Base-by-base conservation (phyloP, 2,329 filamentous ascomycete genomes). In the Phaeosphaeria sp. region DNA sequence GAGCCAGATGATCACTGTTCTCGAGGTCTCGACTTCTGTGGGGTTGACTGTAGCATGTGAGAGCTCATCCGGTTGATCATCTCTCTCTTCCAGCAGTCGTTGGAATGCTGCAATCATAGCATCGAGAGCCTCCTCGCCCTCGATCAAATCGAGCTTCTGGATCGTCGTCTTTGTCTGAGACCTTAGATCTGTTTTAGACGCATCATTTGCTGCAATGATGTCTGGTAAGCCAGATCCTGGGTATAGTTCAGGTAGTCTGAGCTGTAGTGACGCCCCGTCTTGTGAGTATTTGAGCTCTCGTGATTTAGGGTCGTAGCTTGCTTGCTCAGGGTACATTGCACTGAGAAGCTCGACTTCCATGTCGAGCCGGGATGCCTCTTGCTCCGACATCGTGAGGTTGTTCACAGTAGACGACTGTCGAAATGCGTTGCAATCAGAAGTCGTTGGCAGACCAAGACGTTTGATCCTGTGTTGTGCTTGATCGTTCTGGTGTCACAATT, bases 1-100 rank as follows among this genome's bases (percentile, higher is more conserved):
- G 0, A 82, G 74, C 77, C 78, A 82, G 49, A 82, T 73, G 18
- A 82, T 73, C 24, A 80, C 72, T 2, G 79, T 81, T 51, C 72
- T 76, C n/a, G 42, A 55, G 3, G 51, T 24, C 7, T 53, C 25
- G 33, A 15, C 17, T n/a, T 51, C 36, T 40, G 18, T 21, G 42
- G 24, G 18, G 18, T 51, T 33, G 5, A 8, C 40, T 24, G 21
- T 30, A 9, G 8, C n/a, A n/a, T n/a, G 17, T 22, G 43, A n/a
- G 40, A 39, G n/a, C 44, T 36, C 6, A 18, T 25, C n/a, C n/a
- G 36, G 30, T 30, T 21, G 30, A 33, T n/a, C 47, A 48, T 27
- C 51, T 24, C 44, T 45, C 22, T 42, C 50, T 24, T 59, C 51
- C 21, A 63, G 9, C 20, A 61, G 15, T 8, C 73, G 66, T 53